Evolutionary conservation across 2,329 filamentous ascomycete species (phyloP).

Genomic region (Fusarium globosum): DNA sequence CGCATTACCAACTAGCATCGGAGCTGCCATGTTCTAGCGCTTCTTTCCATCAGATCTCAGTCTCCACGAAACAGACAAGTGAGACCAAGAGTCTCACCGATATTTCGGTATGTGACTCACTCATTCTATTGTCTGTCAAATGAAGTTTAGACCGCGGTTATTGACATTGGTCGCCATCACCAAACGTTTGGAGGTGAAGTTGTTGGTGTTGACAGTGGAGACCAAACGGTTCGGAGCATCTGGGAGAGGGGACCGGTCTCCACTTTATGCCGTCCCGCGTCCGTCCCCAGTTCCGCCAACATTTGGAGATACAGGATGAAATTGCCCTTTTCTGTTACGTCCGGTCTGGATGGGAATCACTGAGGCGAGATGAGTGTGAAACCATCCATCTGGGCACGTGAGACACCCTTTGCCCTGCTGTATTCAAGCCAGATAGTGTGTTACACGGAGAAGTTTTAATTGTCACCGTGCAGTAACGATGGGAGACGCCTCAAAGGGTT

Average conservation of each 20-base stretch:
- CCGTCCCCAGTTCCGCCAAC: not conserved
- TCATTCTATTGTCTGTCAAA: not conserved
- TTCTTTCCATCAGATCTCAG: not conserved
- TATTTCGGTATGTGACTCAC: not conserved
- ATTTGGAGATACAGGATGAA: no score
- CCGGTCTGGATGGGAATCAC: not conserved
- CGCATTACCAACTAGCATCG: not conserved
- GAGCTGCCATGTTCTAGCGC: not conserved
- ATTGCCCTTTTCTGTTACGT: not conserved
- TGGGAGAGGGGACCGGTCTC: not conserved
- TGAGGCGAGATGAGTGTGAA: not conserved
- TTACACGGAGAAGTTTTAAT: not conserved
- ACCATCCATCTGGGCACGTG: not conserved
- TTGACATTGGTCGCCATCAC: not conserved
- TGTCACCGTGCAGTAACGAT: not conserved
- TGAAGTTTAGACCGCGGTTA: not conserved
- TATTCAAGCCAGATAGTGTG: no score
- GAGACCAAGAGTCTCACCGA: not conserved
- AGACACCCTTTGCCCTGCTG: no score
- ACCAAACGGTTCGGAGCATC: not conserved
- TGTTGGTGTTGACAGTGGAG: not conserved
- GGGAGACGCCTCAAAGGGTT: not conserved
- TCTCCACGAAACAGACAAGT: not conserved
- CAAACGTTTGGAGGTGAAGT: not conserved
- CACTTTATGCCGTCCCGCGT: not conserved